Conservation (phyloP, 1,139 yeast species). For the Yamadazyma trypodendri region DNA sequence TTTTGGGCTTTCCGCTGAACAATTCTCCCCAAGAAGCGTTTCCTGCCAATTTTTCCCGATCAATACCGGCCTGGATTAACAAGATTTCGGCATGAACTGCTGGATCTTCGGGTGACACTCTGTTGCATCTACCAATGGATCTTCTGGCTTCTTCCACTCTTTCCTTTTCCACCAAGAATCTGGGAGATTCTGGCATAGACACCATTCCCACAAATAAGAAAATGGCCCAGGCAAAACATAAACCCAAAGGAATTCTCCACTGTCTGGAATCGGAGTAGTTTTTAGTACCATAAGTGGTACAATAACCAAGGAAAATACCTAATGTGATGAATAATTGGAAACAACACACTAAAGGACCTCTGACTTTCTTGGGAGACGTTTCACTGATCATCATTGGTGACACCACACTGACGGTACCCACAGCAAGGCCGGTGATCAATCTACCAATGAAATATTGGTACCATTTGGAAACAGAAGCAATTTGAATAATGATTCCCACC, state of each 20-base stretch:
- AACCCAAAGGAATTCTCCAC: conserved; percentile 62
- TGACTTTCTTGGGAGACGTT: conserved; percentile 62
- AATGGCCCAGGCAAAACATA: conserved; percentile 51
- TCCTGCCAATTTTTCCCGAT: conserved; percentile 16
- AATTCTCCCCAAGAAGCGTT: conserved; percentile 16
- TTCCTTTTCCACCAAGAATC: conserved; percentile 45
- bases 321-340: conserved; percentile 70
- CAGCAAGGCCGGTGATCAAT: conserved; percentile 67
- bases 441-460: conserved; percentile 56
- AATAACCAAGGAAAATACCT: conserved; percentile 67
- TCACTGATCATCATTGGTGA: conserved; percentile 76
- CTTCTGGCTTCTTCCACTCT: conserved; percentile 36
- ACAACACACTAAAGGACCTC: conserved; percentile 71
- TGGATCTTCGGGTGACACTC: conserved; percentile 59
- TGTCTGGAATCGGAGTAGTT: conserved; percentile 51
- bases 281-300: conserved; percentile 68
- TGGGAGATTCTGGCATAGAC: conserved; percentile 60
- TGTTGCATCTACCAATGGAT: conserved; percentile 62
- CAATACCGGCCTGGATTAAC: conserved; percentile 32
- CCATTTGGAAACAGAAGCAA: conserved; percentile 22
- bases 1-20: conserved; percentile 58
- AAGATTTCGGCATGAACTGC: conserved; percentile 59
- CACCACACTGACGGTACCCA: conserved; percentile 68
- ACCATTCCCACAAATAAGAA: conserved; percentile 48
- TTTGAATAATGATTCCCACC: conserved; percentile 50